Percentiles rank a stretch among this genome's conserved stretches.
phyloP scores from a whole-genome alignment of 352 stramenopile species.

The Pythium coloratum region DNA sequence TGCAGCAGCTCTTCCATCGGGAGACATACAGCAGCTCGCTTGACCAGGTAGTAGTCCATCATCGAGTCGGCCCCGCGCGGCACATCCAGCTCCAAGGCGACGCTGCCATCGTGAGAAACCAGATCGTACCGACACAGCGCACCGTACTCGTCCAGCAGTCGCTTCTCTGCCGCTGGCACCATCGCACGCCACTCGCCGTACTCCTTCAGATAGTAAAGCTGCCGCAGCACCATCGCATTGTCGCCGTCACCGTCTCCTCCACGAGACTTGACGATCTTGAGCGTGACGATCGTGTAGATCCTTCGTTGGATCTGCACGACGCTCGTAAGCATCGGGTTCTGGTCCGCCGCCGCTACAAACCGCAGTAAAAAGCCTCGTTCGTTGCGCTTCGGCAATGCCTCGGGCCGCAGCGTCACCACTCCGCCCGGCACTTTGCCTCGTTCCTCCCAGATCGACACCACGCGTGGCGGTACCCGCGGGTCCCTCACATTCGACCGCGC shows the following conservation, averaged over 20 bases:
- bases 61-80: slow-evolving; percentile 46
- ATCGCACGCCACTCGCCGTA: slow-evolving; percentile 54
- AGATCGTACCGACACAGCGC: slow-evolving; percentile 50
- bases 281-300: slow-evolving; percentile 58
- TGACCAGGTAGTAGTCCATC: slow-evolving; percentile 66
- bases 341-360: slow-evolving; percentile 12
- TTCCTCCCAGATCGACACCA: slow-evolving; percentile 59
- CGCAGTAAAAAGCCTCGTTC: slow-evolving; percentile 22
- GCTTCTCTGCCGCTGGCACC: slow-evolving; percentile 36
- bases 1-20: slow-evolving; percentile 49
- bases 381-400: slow-evolving; percentile 18
- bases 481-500: slow-evolving; percentile 39
- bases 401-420: slow-evolving; percentile 10
- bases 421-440: slow-evolving; percentile 40
- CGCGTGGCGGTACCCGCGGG: slow-evolving; percentile 51
- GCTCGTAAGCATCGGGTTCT: slow-evolving; percentile 60
- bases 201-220: slow-evolving; percentile 58
- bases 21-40: slow-evolving; percentile 39
- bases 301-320: slow-evolving; percentile 48
- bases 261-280: slow-evolving; percentile 34
- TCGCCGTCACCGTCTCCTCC: background rate
- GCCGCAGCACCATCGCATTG: slow-evolving; percentile 29
- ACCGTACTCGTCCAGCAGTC: slow-evolving; percentile 25
- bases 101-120: slow-evolving; percentile 47
- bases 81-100: slow-evolving; percentile 53